A percentile compares a stretch with the other conserved stretches of the same genome.
These are phyloP conservation scores for Rosellinia necatrix DNA, from an alignment of 2,329 filamentous ascomycete species.

Conservation along the genomic window DNA sequence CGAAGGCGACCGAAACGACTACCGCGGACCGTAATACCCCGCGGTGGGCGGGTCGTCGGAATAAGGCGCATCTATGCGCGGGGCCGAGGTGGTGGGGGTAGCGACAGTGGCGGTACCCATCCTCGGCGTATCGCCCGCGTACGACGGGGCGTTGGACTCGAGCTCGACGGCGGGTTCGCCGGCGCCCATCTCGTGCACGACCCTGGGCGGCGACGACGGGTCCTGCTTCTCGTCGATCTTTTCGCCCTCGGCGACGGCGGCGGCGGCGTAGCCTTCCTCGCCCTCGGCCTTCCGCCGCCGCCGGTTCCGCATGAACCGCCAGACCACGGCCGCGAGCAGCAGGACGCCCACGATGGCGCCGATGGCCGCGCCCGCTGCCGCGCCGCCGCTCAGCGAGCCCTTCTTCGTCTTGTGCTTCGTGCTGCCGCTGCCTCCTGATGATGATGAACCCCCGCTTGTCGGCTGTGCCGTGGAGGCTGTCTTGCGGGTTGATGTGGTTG, in stretches of 20 bases:
- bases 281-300: neutral
- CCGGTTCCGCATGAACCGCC: neutral
- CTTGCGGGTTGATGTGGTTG: neutral
- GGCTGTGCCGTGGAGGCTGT: neutral
- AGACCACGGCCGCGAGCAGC: neutral
- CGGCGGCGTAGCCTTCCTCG: neutral
- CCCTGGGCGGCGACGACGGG: too few species aligned
- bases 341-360: slow-evolving; percentile 3
- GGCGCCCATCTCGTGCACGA: too few species aligned
- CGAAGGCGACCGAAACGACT: too few species aligned
- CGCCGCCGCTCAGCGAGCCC: slow-evolving; percentile 7
- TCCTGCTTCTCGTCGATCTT: neutral
- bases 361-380: slow-evolving; percentile 13
- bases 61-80: too few species aligned
- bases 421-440: neutral
- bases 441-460: neutral
- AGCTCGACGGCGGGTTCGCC: too few species aligned
- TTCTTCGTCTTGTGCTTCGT: neutral
- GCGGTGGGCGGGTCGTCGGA: too few species aligned
- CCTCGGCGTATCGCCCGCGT: too few species aligned
- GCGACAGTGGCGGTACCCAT: too few species aligned
- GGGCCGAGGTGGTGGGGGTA: too few species aligned
- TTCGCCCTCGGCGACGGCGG: neutral
- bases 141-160: too few species aligned
- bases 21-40: too few species aligned